These are phyloP conservation scores for Glycyrrhiza uralensis DNA, from an alignment of 306 rosid species.

Conservation along the genomic window DNA sequence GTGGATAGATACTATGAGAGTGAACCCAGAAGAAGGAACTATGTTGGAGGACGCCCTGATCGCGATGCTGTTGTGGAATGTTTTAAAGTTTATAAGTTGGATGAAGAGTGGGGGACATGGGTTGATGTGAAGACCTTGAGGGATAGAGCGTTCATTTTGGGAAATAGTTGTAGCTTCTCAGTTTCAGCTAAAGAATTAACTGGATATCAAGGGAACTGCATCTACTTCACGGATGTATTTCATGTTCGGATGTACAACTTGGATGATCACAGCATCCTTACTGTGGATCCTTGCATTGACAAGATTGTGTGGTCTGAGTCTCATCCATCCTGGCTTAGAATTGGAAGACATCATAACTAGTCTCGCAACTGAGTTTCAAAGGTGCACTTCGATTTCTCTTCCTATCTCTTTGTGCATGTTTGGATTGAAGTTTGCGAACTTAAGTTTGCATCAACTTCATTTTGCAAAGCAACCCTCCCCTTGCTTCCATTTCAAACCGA, in stretches of 20 bases:
- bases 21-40: slow-evolving; percentile 18
- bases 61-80: slow-evolving; percentile 21
- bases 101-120: slow-evolving; percentile 51
- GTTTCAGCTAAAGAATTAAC: slow-evolving; percentile 21
- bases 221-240: slow-evolving; percentile 33
- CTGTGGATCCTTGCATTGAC: slow-evolving; percentile 24
- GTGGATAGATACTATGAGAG: slow-evolving; percentile 49
- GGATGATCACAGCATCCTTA: slow-evolving; percentile 28
- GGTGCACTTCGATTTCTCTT: not conserved
- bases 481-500: too few species aligned
- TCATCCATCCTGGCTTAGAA: slow-evolving; percentile 17
- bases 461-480: too few species aligned
- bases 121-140: slow-evolving; percentile 40
- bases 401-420: not conserved
- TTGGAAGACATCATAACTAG: not conserved
- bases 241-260: slow-evolving; percentile 41
- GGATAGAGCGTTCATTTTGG: slow-evolving; percentile 40
- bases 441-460: too few species aligned
- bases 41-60: not conserved
- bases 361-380: not conserved
- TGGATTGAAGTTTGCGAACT: too few species aligned
- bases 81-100: slow-evolving; percentile 55
- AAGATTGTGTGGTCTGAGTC: slow-evolving; percentile 36
- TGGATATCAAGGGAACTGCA: slow-evolving; percentile 42
- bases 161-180: slow-evolving; percentile 35